phyloP scores from a whole-genome alignment of 1,284 basidiomycete genomes.

The Mixia osmundae region DNA sequence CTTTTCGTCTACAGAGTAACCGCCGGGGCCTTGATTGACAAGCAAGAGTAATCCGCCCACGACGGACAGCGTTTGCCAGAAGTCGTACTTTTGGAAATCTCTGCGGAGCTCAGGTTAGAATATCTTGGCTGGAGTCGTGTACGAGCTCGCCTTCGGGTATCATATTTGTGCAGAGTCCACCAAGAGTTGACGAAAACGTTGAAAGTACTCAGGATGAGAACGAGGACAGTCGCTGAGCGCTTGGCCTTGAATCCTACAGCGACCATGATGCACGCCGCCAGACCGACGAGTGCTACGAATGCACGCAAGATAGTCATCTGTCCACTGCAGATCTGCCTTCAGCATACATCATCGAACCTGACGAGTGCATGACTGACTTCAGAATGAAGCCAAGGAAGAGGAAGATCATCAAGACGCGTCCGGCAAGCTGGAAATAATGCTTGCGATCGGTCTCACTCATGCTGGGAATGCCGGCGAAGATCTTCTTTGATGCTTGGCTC shows the following conservation, averaged over 20 bases:
- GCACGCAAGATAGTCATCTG: constrained; percentile 14
- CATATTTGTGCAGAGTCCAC: constrained; percentile 94
- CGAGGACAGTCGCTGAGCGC: constrained; percentile 93
- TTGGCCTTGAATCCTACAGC: constrained; percentile 98
- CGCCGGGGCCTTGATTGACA: constrained; percentile 94
- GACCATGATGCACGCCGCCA: constrained; percentile 75
- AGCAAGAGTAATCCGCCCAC: constrained; percentile 91
- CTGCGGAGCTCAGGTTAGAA: constrained; percentile 57
- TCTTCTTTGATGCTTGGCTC: constrained; percentile 47
- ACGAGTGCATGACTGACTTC: constrained; percentile 27
- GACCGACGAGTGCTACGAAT: constrained; percentile 28
- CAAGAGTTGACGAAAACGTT: constrained; percentile 98
- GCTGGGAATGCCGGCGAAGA: constrained; percentile 76
- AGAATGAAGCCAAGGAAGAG: constrained; percentile 95
- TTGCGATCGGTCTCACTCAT: constrained; percentile 80
- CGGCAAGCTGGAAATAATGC: constrained; percentile 97
- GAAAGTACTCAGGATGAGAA: constrained; percentile 72
- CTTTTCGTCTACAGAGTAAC: constrained; percentile 95
- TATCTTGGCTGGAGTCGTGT: too few species aligned
- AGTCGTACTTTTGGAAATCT: constrained; percentile 93
- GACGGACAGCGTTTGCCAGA: constrained; percentile 66
- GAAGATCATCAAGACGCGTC: constrained; percentile 93
- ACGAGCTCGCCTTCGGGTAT: too few species aligned
- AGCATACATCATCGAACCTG: neutral
- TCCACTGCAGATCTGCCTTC: constrained; percentile 6